Conservation (phyloP, 2,329 filamentous ascomycete genomes). For the Cercospora janseana region DNA sequence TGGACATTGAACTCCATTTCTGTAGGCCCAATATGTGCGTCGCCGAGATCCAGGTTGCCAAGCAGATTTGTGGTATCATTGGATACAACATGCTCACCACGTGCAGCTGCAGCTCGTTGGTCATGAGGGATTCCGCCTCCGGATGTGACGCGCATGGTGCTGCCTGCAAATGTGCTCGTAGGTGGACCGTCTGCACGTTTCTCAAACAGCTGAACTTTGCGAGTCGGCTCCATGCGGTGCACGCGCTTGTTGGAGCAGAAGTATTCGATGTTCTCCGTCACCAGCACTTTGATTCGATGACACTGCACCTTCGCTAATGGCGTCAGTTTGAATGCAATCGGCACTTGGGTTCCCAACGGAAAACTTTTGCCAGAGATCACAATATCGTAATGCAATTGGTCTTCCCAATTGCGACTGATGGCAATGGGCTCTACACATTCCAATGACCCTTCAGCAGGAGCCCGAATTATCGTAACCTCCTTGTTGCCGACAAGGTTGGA, state of each 20-base stretch:
- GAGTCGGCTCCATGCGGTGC: constrained; percentile 76
- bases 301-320: constrained; percentile 90
- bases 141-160: constrained; percentile 71
- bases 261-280: constrained; percentile 88
- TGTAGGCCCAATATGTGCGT: constrained; percentile 77
- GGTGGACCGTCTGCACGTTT: constrained; percentile 79
- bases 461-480: constrained; percentile 78
- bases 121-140: constrained; percentile 76
- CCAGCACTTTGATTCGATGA: constrained; percentile 85
- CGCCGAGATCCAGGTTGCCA: constrained; percentile 70
- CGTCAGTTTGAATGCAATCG: constrained; percentile 90
- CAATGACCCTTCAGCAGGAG: constrained; percentile 81
- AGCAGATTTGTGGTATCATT: constrained; percentile 67
- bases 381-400: constrained; percentile 93
- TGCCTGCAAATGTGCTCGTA: constrained; percentile 69
- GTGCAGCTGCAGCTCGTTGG: constrained; percentile 55
- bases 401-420: constrained; percentile 90
- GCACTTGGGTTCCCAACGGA: constrained; percentile 80
- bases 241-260: constrained; percentile 83
- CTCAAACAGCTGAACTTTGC: constrained; percentile 83
- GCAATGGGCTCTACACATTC: constrained; percentile 92
- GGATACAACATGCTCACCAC: constrained; percentile 55
- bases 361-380: constrained; percentile 96
- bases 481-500: constrained; percentile 79
- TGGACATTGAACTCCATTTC: constrained; percentile 95